Base-by-base conservation (phyloP, 768 basidiomycete genomes). In the Polyporus arcularius region DNA sequence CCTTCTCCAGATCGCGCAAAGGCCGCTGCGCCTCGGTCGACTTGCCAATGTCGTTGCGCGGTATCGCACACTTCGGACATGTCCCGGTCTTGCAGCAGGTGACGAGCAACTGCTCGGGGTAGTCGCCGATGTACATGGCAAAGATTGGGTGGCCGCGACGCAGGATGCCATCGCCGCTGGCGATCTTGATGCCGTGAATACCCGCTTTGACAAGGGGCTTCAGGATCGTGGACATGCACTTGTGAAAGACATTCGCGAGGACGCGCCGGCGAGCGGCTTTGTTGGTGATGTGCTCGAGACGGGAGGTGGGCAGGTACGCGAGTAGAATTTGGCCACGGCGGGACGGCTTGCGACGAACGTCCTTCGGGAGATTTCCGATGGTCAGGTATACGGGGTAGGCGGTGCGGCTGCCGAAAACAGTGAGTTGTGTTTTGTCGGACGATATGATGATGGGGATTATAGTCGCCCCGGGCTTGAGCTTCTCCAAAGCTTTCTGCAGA, bases 11-110 rank as follows among this genome's bases (percentile, higher is more conserved):
- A n/a, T 65, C 53, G 5, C 46, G 47, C 2, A n/a, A n/a, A 4
- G 72, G 70, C 1, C 72, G 71, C 10, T 14, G 15, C 2, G 72
- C 70, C 61, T 80, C 77, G 45, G 35, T 51, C 3, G 30, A 12
- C 16, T 21, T 47, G 6, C 60, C 68, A 32, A 70, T 59, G 5
- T 65, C 59, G 5, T 61, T n/a, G 10, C 16, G 28, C 3, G 50
- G 41, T 15, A 55, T 50, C 3, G 30, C n/a, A 50, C 70, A 70
- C 15, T 50, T 41, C 8, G 65, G 64, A 56, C 71, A 69, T 28
- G 55, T 42, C 0, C 65, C 58, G 14, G n/a, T 39, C 43, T 68
- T 64, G 38, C 50, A 53, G n/a, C 68, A 61, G 1, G 66, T 56
- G 28, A 65, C 64, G 4, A 66, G 55, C 18, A 57, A 48, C 38